Conservation (phyloP, 179 eudicot genomes). For the Actinidia arguta region DNA sequence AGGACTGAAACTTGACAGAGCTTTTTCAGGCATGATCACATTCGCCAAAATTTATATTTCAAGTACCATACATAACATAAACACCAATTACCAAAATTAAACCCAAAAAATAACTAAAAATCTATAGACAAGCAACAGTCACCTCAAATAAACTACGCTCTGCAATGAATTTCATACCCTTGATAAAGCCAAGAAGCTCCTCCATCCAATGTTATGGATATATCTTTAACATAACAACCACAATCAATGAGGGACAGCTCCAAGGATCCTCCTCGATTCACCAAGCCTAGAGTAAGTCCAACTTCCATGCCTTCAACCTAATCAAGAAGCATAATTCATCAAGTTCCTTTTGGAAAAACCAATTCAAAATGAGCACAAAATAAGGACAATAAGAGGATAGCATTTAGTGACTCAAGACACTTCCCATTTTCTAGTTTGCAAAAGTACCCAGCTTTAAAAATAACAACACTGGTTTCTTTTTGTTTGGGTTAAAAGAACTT, state of each 20-base stretch:
- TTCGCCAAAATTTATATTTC: not conserved
- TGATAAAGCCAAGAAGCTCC: slow-evolving; percentile 99
- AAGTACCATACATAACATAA: not conserved
- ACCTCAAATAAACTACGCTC: not conserved
- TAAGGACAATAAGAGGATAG: not conserved
- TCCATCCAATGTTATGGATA: slow-evolving; percentile 76
- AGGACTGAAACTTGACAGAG: not conserved
- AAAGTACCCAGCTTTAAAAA: not conserved
- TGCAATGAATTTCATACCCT: slow-evolving; percentile 60
- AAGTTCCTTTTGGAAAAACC: slow-evolving; percentile 9
- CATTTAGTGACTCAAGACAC: not conserved
- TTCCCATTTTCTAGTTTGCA: not conserved
- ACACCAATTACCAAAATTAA: not conserved
- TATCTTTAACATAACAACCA: slow-evolving; percentile 79
- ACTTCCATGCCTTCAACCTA: slow-evolving; percentile 95
- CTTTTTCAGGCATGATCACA: not conserved
- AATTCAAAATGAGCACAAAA: not conserved
- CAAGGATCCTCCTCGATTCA: slow-evolving; percentile 64
- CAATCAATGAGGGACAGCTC: slow-evolving; percentile 70
- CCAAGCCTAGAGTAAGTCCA: slow-evolving; percentile 73
- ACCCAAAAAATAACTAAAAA: not conserved
- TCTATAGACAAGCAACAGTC: not conserved
- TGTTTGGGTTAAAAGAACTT: not conserved
- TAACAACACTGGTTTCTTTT: not conserved
- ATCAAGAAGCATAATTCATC: slow-evolving; percentile 31